A percentile compares a stretch with the other conserved stretches of the same genome.
Evolutionary conservation across 352 stramenopile genomes (phyloP).

Genomic region (Phytophthora pseudosyringae): DNA sequence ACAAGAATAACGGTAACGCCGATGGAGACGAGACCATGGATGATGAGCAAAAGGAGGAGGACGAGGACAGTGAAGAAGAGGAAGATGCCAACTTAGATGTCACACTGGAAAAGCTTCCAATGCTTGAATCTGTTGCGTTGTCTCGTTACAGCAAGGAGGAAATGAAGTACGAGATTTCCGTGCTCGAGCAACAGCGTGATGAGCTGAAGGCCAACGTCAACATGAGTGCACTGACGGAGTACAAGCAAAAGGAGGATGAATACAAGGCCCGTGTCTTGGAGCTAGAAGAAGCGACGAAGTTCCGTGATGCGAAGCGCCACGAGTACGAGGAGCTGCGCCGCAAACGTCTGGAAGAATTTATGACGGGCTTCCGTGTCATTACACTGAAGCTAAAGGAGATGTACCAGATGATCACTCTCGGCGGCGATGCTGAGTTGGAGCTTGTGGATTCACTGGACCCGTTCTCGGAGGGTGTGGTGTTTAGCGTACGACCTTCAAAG

Average conservation of each 20-base stretch:
- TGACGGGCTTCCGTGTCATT: conserved; percentile 98
- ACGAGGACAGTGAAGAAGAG: conserved; percentile 46
- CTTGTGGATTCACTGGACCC: conserved; percentile 99
- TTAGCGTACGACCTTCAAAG: conserved; percentile 98
- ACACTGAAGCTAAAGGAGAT: conserved; percentile 99
- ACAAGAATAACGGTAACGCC: conserved; percentile 47
- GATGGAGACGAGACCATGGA: conserved; percentile 41
- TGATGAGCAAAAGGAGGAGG: conserved; percentile 48
- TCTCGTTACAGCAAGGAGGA: conserved; percentile 91
- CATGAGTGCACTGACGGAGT: conserved; percentile 91
- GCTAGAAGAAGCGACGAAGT: conserved; percentile 94
- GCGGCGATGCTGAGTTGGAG: conserved; percentile 98
- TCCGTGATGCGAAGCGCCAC: conserved; percentile 92
- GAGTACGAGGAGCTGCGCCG: conserved; percentile 97
- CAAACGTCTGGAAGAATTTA: conserved; percentile 98
- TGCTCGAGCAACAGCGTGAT: conserved; percentile 93
- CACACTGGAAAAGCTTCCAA: conserved; percentile 69
- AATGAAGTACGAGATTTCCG: conserved; percentile 94
- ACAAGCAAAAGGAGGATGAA: conserved; percentile 96
- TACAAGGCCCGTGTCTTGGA: conserved; percentile 94
- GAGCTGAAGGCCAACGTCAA: conserved; percentile 95
- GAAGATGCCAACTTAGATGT: conserved; percentile 48
- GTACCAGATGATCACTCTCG: conserved; percentile 99
- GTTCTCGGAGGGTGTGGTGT: conserved; percentile 99
- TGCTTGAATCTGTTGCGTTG: conserved; percentile 77